Conservation (phyloP, 106 monocot species). For the Dendrobium officinale region DNA sequence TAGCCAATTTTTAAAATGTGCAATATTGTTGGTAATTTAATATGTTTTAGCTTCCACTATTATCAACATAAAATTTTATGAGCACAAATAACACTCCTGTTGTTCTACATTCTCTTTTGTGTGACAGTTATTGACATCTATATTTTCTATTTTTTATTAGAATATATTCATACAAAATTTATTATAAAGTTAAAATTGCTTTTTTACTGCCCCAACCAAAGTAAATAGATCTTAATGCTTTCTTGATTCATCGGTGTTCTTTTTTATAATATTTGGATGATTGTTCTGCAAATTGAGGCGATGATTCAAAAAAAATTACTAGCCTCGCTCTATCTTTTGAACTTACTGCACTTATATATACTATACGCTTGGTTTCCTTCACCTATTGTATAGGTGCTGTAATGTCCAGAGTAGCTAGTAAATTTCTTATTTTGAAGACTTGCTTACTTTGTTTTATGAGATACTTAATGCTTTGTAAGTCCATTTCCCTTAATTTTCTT, state of each 20-base stretch:
- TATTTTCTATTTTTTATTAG: too few relatives aligned
- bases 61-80: background rate
- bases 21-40: background rate
- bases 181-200: too few relatives aligned
- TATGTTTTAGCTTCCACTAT: background rate
- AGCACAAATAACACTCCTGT: background rate
- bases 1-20: background rate
- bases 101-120: background rate
- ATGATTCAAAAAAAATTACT: too few relatives aligned
- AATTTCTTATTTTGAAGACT: background rate
- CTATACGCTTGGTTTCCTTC: background rate
- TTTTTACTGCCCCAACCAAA: too few relatives aligned
- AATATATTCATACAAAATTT: too few relatives aligned
- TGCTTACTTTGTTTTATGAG: background rate
- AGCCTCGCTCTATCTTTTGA: too few relatives aligned
- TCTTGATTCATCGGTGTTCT: too few relatives aligned
- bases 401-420: too few relatives aligned
- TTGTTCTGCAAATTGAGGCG: too few relatives aligned
- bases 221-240: too few relatives aligned
- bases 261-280: too few relatives aligned
- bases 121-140: too few relatives aligned
- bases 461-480: constrained; percentile 62
- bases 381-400: background rate
- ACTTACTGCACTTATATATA: background rate
- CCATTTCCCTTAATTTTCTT: background rate